Evolutionary conservation across 1,284 basidiomycete genomes (phyloP).

Genomic region (Paramarasmius palmivorus): DNA sequence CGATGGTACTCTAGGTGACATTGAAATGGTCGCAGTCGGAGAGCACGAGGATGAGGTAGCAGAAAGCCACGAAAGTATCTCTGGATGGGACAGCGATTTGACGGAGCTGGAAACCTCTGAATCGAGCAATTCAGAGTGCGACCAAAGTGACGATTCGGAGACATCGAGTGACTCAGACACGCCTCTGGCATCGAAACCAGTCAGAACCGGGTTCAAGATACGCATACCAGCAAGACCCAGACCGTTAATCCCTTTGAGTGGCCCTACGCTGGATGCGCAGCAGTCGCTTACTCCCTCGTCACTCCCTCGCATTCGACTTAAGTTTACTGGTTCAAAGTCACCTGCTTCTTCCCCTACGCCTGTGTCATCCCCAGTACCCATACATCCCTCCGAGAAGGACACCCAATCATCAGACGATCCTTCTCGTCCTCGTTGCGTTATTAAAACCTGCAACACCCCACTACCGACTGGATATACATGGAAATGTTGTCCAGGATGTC

Average conservation of each 20-base stretch:
- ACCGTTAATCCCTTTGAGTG: background rate
- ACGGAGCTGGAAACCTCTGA: background rate
- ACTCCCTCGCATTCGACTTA: background rate
- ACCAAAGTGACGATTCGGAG: background rate
- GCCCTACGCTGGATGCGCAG: background rate
- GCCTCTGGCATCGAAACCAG: background rate
- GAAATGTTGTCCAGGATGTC: constrained; percentile 35
- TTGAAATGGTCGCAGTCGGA: background rate
- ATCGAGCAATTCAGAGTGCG: background rate
- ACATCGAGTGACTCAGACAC: background rate
- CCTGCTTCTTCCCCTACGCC: background rate
- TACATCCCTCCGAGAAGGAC: background rate
- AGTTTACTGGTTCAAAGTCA: background rate
- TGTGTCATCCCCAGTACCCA: background rate
- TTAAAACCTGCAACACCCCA: constrained; percentile 1
- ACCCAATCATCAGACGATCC: background rate
- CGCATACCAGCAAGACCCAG: background rate
- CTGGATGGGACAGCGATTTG: constrained; percentile 14
- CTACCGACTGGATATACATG: constrained; percentile 16
- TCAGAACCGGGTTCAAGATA: background rate
- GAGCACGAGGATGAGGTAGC: background rate
- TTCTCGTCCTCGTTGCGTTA: constrained; percentile 17
- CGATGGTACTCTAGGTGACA: background rate
- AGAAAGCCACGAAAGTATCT: background rate
- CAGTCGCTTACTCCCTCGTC: background rate